These are phyloP conservation scores for Claviceps maximensis DNA, from an alignment of 2,329 filamentous ascomycete genomes.

Conservation along the genomic window DNA sequence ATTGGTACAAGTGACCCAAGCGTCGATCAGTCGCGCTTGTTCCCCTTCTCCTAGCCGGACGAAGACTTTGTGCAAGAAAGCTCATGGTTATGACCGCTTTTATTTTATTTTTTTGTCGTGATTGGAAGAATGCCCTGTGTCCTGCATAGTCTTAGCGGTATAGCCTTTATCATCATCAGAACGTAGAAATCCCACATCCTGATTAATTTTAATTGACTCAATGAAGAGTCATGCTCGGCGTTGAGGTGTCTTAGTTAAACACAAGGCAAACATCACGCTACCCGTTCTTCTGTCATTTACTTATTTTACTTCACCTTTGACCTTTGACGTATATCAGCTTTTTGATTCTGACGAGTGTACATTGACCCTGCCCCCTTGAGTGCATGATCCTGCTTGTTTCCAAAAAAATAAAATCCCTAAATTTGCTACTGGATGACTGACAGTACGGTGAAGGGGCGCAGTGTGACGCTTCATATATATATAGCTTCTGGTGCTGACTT, in stretches of 20 bases:
- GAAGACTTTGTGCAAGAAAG: background rate
- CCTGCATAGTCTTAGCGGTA: background rate
- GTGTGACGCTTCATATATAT: background rate
- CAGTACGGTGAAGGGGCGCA: background rate
- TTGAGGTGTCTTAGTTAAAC: constrained; percentile 4
- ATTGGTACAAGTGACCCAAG: background rate
- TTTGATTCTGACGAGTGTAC: background rate
- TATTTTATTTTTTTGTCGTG: background rate
- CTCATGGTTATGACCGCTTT: background rate
- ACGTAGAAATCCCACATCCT: background rate
- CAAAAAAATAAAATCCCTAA: background rate
- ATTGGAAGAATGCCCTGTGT: background rate
- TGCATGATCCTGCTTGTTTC: background rate
- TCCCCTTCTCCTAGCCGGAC: background rate
- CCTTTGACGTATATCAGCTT: background rate
- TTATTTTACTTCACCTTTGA: background rate
- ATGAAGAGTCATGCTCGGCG: constrained; percentile 4
- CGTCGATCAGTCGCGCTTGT: background rate
- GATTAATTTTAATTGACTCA: constrained; percentile 1
- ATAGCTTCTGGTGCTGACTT: background rate
- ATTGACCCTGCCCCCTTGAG: background rate
- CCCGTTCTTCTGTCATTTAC: background rate
- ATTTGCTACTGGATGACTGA: background rate
- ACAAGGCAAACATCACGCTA: constrained; percentile 4
- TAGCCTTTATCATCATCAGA: background rate